Evolutionary conservation across 495 filamentous ascomycete genomes (phyloP), one percentile per base, ranked within the genome.

Genomic region (Parachaetomium inaequale): DNA sequence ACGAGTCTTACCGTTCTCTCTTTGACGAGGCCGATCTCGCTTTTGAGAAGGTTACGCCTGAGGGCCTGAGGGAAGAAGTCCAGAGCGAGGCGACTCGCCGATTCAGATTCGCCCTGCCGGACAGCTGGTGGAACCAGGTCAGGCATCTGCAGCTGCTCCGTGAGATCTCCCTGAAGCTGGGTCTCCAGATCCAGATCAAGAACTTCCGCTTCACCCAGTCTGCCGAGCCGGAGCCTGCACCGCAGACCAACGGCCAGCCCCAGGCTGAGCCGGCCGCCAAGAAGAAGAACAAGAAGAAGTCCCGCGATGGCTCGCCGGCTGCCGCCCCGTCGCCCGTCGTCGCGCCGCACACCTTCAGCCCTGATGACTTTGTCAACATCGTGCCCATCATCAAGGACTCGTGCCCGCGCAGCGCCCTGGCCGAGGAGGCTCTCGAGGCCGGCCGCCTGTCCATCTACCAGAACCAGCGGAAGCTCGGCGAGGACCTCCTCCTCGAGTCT

Each of bases 301-400:
- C 73, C 0, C 74, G 76, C 40, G 79, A 81, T 31, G 71, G 66
- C 4, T 80, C 79, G 1, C 74, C 80, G 15, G 81, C 80, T 28
- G 84, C 87, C 25, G 76, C 84, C 7, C 74, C 78, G 40, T 80
- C 83, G 26, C 72, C 78, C 6, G 67, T 68, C 32, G 69, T 72
- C n/a, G 67, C 78, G 26, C 72, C 80, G 5, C 81, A 82, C 19
- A 91, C 88, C 6, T 96, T 99, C 75, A 76, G 74, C 63, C 79
- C 91, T 1, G 92, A 96, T 60, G 93, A 98, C 70, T 84, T 99
- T 65, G 74, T 92, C 62, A 98, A 96, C 72, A 79, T 97, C 59
- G 90, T 96, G 32, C 95, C 95, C 7, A 76, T 98, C 54, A 85
- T 98, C 70, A 97, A 96, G 80, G 93, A 98, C 72, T 91, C 93